phyloP scores from a whole-genome alignment of 2,329 filamentous ascomycete genomes.

The Bipolaris cookei region DNA sequence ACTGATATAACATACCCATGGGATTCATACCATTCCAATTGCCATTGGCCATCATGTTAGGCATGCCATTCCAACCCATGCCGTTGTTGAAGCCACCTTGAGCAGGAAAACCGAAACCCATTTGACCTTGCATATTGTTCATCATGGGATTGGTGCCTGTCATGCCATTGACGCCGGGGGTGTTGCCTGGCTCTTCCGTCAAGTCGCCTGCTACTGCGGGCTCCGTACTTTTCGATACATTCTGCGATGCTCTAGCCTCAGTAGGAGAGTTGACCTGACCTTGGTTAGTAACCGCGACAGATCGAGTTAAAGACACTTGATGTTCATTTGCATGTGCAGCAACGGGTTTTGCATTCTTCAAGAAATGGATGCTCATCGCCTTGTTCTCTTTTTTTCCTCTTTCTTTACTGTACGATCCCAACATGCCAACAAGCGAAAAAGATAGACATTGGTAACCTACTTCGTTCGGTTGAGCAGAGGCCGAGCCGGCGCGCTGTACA shows the following conservation, averaged over 20 bases:
- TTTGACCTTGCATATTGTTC: constrained; percentile 41
- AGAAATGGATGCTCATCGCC: constrained; percentile 9
- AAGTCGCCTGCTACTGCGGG: constrained; percentile 25
- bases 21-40: constrained; percentile 74
- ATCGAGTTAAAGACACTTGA: constrained; percentile 14
- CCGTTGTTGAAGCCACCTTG: constrained; percentile 59
- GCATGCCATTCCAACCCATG: constrained; percentile 62
- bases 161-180: constrained; percentile 26
- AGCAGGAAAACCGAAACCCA: constrained; percentile 52
- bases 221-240: constrained; percentile 24
- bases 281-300: constrained; percentile 23
- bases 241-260: constrained; percentile 22
- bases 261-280: constrained; percentile 23
- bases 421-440: constrained; percentile 5
- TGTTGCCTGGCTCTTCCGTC: constrained; percentile 26
- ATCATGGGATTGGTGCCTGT: constrained; percentile 33
- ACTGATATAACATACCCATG: constrained; percentile 73
- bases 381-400: constrained; percentile 9
- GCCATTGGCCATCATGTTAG: constrained; percentile 57
- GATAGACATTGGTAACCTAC: constrained; percentile 29
- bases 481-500: constrained; percentile 26
- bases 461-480: constrained; percentile 28
- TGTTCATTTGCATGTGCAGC: constrained; percentile 30
- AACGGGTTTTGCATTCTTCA: constrained; percentile 29
- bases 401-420: constrained; percentile 11